Evolutionary conservation across 352 stramenopile species (phyloP), one percentile per base, ranked within the genome.

Genomic region (Pythium biforme): DNA sequence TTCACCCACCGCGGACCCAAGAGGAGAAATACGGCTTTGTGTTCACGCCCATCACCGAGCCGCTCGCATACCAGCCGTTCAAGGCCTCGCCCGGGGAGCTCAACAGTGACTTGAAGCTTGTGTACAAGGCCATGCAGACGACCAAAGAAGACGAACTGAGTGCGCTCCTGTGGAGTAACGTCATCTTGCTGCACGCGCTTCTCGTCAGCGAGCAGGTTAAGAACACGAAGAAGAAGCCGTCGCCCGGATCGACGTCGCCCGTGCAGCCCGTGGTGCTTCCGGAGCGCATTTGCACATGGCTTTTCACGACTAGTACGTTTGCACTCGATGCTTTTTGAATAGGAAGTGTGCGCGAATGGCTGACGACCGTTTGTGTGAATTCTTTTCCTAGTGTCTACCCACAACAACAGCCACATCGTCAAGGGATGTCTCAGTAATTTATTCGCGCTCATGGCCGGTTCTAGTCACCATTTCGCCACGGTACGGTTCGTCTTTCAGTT

Each of bases 21-120:
- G 85, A 93, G 58, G 56, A 73, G 27, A 84, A 87, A 59, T 94
- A 92, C 54, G 85, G 81, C 50, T 94, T 91, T 60, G 83, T 94
- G 20, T 94, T 94, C 59, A 78, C 73, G 55, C 78, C 85, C 6
- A 91, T 94, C 19, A 83, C 74, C 8, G 76, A 89, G 75, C 75
- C 83, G 12, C 65, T 92, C 34, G 55, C 64, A 29, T 89, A 77
- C 50, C 73, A 64, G 34, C 70, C 62, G 14, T 94, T 88, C 66
- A 80, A 83, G 54, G 77, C 82, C 11, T 88, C 77, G 22, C 56
- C 81, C 4, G 62, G 60, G 0, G 84, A 94, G 57, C 68, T 89
- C 3, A 47, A 73, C 7, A 74, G 81, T 34, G 74, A 88, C 22
- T 48, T 94, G 23, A 61, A 68, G 14, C 66, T 85, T 19, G 73